Evolutionary conservation across 2,329 filamentous ascomycete species (phyloP), one percentile per base, ranked within the genome.

Genomic region (Tolypocladium cylindrosporum): DNA sequence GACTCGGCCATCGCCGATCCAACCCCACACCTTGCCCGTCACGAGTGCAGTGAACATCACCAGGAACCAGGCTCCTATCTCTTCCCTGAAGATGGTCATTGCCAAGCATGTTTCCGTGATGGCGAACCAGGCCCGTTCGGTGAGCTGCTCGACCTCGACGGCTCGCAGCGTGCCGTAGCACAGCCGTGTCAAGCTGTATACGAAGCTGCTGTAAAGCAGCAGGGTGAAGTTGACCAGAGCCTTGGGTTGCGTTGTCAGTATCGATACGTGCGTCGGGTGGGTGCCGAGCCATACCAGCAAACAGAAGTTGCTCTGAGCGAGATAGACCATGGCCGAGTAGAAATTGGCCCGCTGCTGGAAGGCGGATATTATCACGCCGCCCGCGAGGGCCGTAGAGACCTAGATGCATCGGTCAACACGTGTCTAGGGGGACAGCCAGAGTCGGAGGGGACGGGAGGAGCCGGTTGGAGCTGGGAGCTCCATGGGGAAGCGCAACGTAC

Each of bases 61-160:
- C 59, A 99, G 79, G 68, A 97, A 96, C 86, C 91, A 95, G 48
- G 89, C 89, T 51, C 94, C 93, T 21, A 99, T 86, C 71, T 97
- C 92, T 62, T 97, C 94, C 51, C 94, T 83, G 73, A 99, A 97
- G 63, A 96, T 96, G 37, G 94, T 97, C 93, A 99, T 97, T 37
- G 94, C 94, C 62, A 99, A 79, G 68, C 92, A 90, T 62, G 94
- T 99, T 76, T 99, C 94, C 53, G 93, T 96, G 45, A 97, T 90
- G 43, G 94, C 93, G 69, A 97, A 97, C 95, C 95, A 99, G 55
- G 90, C 92, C 73, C 93, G 93, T 73, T 99, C 94, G 70, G 96
- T 97, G 16, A 99, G 83, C 71, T 97, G 93, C 73, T 99, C 95
- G 67, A 94, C 89, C 77, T 99, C 94, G 77, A 96, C 90, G 34